phyloP scores from a whole-genome alignment of 1,139 yeast genomes.

The Debaryomyces nepalensis region DNA sequence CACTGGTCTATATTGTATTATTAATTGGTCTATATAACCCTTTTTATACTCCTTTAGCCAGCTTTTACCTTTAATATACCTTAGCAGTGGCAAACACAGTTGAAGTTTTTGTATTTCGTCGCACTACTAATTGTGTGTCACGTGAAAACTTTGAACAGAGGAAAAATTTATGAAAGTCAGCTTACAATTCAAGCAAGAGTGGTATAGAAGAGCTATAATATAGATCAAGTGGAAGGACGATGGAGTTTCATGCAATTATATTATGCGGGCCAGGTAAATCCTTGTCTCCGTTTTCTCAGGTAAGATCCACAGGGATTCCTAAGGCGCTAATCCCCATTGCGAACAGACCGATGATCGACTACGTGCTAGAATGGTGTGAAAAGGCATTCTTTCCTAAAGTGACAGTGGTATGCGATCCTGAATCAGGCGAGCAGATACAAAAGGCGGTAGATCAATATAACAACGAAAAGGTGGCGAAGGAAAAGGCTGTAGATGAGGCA shows the following conservation, averaged over 20 bases:
- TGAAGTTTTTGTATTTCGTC: constrained; percentile 7
- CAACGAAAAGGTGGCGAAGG: constrained; percentile 26
- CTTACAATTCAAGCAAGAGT: background rate
- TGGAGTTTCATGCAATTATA: constrained; percentile 93
- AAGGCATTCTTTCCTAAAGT: constrained; percentile 73
- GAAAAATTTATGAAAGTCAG: constrained; percentile 6
- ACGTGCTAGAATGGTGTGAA: constrained; percentile 93
- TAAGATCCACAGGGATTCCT: constrained; percentile 63
- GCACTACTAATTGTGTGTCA: constrained; percentile 8
- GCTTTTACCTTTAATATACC: background rate
- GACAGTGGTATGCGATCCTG: constrained; percentile 41
- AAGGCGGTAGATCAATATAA: constrained; percentile 53
- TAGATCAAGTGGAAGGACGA: constrained; percentile 24
- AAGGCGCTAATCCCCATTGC: constrained; percentile 91
- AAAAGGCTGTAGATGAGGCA: constrained; percentile 16
- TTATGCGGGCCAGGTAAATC: constrained; percentile 84
- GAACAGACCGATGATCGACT: constrained; percentile 85
- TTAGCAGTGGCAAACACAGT: constrained; percentile 14
- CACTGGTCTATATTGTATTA: constrained; percentile 2
- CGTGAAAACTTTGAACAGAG: constrained; percentile 12
- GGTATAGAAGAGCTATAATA: constrained; percentile 1
- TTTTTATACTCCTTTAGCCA: background rate
- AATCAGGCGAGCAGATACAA: constrained; percentile 30
- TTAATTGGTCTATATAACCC: constrained; percentile 2
- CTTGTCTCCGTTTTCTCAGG: constrained; percentile 71